These are phyloP conservation scores for Epichloe typhina DNA, from an alignment of 2,329 filamentous ascomycete species.

Conservation along the genomic window DNA sequence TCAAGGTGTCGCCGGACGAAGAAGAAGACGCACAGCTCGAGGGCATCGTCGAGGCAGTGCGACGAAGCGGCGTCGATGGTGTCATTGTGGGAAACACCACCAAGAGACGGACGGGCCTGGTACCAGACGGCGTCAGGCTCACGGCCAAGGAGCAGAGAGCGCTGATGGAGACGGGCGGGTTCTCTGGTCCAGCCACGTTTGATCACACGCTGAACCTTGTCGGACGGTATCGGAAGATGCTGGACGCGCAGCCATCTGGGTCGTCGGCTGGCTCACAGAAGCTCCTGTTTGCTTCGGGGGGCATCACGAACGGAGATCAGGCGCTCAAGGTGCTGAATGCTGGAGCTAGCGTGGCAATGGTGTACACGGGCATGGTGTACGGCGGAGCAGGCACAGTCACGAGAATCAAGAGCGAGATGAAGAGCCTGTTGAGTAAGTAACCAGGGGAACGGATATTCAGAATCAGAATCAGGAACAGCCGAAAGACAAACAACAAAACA, in stretches of 20 bases:
- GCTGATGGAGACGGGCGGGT: constrained; percentile 70
- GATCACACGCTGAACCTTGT: constrained; percentile 68
- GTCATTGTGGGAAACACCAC: constrained; percentile 97
- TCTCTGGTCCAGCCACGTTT: constrained; percentile 84
- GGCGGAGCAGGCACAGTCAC: constrained; percentile 52
- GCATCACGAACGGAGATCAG: constrained; percentile 79
- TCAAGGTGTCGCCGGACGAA: constrained; percentile 95
- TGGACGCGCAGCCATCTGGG: constrained; percentile 37
- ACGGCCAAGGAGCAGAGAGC: constrained; percentile 52
- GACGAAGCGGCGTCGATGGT: constrained; percentile 75
- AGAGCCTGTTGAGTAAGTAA: constrained; percentile 14
- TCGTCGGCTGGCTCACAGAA: constrained; percentile 38
- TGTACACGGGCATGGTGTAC: constrained; percentile 68
- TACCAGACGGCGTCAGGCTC: constrained; percentile 54
- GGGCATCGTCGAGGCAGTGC: constrained; percentile 79
- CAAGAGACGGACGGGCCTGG: constrained; percentile 59
- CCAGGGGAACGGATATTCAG: not conserved
- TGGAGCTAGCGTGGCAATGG: constrained; percentile 79
- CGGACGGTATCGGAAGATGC: constrained; percentile 57
- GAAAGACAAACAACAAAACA: too few species aligned
- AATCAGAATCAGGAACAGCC: not conserved
- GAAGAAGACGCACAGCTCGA: constrained; percentile 72
- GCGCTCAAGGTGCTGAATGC: constrained; percentile 72
- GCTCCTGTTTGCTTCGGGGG: constrained; percentile 80
- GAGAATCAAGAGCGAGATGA: constrained; percentile 51